These are phyloP conservation scores for Gentiana straminea DNA, from an alignment of 257 asterid genomes.

Conservation along the genomic window DNA sequence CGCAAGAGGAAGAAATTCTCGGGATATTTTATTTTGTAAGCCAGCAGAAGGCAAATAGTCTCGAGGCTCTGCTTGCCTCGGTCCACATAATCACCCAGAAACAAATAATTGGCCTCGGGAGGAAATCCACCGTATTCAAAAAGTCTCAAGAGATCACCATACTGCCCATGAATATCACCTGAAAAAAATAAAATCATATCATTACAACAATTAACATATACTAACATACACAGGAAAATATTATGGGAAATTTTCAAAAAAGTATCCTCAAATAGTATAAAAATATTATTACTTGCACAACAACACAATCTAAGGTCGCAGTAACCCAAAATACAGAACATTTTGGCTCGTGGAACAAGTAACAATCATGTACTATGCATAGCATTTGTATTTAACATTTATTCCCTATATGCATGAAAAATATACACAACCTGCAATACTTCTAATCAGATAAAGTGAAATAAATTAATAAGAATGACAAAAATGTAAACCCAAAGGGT, in stretches of 20 bases:
- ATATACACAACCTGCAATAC: too few relatives aligned
- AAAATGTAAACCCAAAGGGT: too few relatives aligned
- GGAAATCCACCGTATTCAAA: slow-evolving; percentile 69
- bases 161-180: slow-evolving; percentile 78
- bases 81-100: slow-evolving; percentile 67
- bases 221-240: not conserved
- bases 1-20: slow-evolving; percentile 67
- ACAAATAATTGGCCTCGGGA: slow-evolving; percentile 69
- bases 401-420: too few relatives aligned
- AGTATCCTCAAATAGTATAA: not conserved
- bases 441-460: too few relatives aligned
- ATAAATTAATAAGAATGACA: too few relatives aligned
- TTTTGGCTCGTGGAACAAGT: too few relatives aligned
- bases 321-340: not conserved
- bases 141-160: slow-evolving; percentile 63
- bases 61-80: slow-evolving; percentile 73
- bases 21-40: slow-evolving; percentile 67
- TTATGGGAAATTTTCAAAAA: slow-evolving; percentile 1
- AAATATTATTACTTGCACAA: not conserved
- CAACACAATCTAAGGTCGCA: not conserved
- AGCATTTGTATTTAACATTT: too few relatives aligned
- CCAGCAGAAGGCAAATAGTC: slow-evolving; percentile 66
- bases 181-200: slow-evolving; percentile 5
- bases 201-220: not conserved
- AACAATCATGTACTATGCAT: too few relatives aligned